Base-by-base conservation (phyloP, 768 basidiomycete genomes). In the Tulasnella sp. region DNA sequence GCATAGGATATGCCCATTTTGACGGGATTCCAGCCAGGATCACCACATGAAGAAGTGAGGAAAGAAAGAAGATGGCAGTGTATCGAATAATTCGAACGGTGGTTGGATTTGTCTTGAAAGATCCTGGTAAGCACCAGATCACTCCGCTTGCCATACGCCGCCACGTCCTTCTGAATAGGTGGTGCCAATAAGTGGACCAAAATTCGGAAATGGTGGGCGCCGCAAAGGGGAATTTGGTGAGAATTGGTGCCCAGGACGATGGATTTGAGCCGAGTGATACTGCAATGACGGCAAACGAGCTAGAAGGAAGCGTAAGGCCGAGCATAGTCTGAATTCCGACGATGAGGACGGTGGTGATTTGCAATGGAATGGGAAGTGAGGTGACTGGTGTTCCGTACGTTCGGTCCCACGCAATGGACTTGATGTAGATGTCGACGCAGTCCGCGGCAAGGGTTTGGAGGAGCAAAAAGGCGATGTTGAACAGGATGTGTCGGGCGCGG, bases 121-220 rank as follows among this genome's bases (percentile, higher is more conserved):
- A 58, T 64, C 19, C 17, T 1, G 77, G 77, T 5, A 77, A 14
- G 40, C 34, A 15, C n/a, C 17, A 67, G 12, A 77, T 12, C 14
- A 77, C 19, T 5, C 15, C 49, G 9, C 5, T 76, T 9, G 45
- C 36, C 36, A 77, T 42, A 22, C 77, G 42, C 19, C 78, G 11
- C 29, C 78, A 78, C 7, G 34, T 34, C 15, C 77, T 54, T 37
- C 77, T 19, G 39, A 78, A 78, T 14, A 71, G 71, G 15, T 77
- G 67, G 40, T 78, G 77, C 77, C 77, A 78, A 5, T 75, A 29
- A 17, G 49, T 29, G 7, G 68, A 29, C 77, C 77, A 78, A 45
- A 78, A 78, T 29, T 78, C 77, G 7, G 9, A 25, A 31, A 78
- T 67, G 31, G 77, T 78, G 7, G 14, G 40, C 17, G 77, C 42